Evolutionary conservation across 441 rosid species (phyloP).

Genomic region (Breynia disticha): DNA sequence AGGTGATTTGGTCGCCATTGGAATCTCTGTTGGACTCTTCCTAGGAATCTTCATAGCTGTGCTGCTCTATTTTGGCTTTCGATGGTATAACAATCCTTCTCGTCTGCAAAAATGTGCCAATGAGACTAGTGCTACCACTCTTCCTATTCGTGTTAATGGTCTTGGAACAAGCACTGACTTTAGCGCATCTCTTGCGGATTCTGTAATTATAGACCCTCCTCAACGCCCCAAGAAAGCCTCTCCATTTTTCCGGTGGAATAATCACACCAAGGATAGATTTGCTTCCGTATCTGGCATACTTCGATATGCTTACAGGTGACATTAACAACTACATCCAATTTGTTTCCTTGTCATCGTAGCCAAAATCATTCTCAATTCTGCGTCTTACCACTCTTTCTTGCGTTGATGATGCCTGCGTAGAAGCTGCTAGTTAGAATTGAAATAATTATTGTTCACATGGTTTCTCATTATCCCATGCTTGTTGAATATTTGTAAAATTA

Average conservation of each 20-base stretch:
- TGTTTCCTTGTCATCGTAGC: not conserved
- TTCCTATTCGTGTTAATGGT: constrained; percentile 70
- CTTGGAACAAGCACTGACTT: constrained; percentile 59
- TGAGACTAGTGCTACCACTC: constrained; percentile 46
- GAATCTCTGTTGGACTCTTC: constrained; percentile 65
- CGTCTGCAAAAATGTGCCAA: constrained; percentile 36
- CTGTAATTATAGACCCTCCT: constrained; percentile 23
- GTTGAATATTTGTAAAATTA: not conserved
- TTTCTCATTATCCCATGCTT: too few species aligned
- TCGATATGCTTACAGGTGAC: constrained; percentile 69
- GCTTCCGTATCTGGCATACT: constrained; percentile 70
- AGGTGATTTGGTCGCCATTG: constrained; percentile 48
- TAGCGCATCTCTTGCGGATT: constrained; percentile 43
- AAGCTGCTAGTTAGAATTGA: too few species aligned
- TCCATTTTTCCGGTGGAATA: constrained; percentile 45
- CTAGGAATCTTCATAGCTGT: constrained; percentile 69
- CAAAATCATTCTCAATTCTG: not conserved
- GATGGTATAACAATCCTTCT: constrained; percentile 58
- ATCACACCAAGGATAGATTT: constrained; percentile 53
- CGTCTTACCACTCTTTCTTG: not conserved
- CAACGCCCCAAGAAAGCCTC: constrained; percentile 32
- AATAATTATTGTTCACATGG: too few species aligned
- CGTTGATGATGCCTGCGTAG: not conserved
- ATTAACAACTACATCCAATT: constrained; percentile 9
- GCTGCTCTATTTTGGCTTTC: constrained; percentile 40